Base-by-base conservation (phyloP, 1,284 basidiomycete genomes). In the Ceratobasidium sp. region DNA sequence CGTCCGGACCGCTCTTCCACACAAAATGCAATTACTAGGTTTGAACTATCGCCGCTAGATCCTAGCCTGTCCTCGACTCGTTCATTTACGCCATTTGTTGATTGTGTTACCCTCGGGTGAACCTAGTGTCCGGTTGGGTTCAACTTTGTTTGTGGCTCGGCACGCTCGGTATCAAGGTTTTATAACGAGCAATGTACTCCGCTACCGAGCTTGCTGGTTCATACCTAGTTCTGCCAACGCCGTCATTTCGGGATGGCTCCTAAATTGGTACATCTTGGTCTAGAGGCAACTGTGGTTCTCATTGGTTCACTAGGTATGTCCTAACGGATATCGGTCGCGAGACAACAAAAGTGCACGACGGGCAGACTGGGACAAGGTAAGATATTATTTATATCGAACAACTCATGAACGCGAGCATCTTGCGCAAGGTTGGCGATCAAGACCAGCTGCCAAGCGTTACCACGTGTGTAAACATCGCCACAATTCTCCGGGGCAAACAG, bases 131-230 rank as follows among this genome's bases (percentile, higher is more conserved):
- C 19, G 16, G 22, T 7, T 7, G 13, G 51, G 51, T 29, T 1
- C 51, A 29, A 53, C 51, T 24, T 53, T 53, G 51, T 53, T 29
- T 24, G 51, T 53, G 22, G 11, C n/a, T 53, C 22, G 51, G 51
- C 27, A 19, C 51, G 6, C 51, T 19, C 51, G 27, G 22, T 46
- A 9, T 2, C 19, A 4, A 19, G 43, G 43, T 19, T 46, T 2
- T 13, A 14, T 46, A 8, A 34, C 43, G 19, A 46, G 13, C 19
- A 13, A 1, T 14, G 2, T 46, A 14, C 39, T 41, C 13, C 19
- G 13, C 19, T 46, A 14, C 43, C 3, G 43, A 6, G 43, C 43
- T 46, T 46, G 13, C 19, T 2, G 43, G 43, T 34, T 34, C 34
- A 8, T 34, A 34, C 8, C 43, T 46, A 14, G 19, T 11, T 4